Base-by-base conservation (phyloP, 768 basidiomycete genomes). In the Amanita fuliginea region DNA sequence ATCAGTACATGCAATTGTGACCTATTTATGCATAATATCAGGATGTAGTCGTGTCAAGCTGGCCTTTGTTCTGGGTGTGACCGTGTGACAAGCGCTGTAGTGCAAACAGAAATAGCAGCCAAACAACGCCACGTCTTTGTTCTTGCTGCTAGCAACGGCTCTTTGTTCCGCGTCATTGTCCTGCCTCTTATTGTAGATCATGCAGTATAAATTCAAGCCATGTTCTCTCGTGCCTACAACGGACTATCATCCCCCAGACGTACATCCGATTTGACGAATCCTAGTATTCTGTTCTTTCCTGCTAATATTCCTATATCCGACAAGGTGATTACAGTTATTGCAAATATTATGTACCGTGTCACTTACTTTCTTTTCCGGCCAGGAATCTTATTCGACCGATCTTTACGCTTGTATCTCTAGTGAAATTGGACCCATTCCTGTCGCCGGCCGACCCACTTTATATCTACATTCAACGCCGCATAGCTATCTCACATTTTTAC, bases 401-500 rank as follows among this genome's bases (percentile, higher is more conserved):
- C 37, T 30, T 42, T 36, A 24, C 32, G 21, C 33, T 34, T 49
- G 47, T 49, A 49, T 40, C 40, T 9, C 37, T 37, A 37, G 13
- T 42, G 19, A 26, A 10, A 22, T n/a, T 13, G 14, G 42, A 43
- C 9, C 28, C 11, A 19, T 42, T 16, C 10, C 22, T 39, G 39
- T 50, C 49, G 49, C 49, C 13, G 49, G 49, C 41, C 49, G 49
- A 50, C 39, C 30, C 33, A n/a, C 35, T 36, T 50, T 50, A 19
- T 22, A 18, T 19, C 28, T 43, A 18, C 35, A n/a, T 24, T 34
- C 40, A 30, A 42, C 41, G 41, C 39, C 49, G 22, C 47, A 18
- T 49, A n/a, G 11, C 35, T 37, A 14, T 33, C 30, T 41, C 40
- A 26, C 32, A 32, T 32, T 32, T 19, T 13, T 14, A 50, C 49